Conservation (phyloP, 192 early-diverging fungal species). For the Anaeromyces robustus region DNA sequence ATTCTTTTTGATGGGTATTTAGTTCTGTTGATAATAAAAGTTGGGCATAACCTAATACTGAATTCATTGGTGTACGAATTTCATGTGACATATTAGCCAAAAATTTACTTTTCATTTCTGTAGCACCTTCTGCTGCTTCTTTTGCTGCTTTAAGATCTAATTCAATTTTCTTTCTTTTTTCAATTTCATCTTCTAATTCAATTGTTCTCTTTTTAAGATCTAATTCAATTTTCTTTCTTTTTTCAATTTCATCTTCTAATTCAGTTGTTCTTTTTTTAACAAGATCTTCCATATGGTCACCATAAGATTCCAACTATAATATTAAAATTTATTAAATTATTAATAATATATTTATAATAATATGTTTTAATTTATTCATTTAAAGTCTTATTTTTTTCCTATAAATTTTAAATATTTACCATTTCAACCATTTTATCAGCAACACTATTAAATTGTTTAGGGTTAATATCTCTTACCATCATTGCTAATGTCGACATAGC, state of each 20-base stretch:
- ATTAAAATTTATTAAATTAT: too few relatives aligned
- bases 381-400: too few relatives aligned
- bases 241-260: not conserved
- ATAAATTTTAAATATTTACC: not conserved
- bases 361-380: too few relatives aligned
- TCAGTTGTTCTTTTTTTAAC: not conserved
- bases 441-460: not conserved
- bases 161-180: not conserved
- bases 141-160: not conserved
- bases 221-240: not conserved
- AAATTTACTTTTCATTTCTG: conserved; percentile 18
- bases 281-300: not conserved
- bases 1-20: conserved; percentile 7
- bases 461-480: not conserved
- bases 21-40: conserved; percentile 9
- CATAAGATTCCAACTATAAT: not conserved
- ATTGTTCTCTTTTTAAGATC: not conserved
- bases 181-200: not conserved
- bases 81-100: conserved; percentile 71
- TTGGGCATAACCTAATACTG: conserved; percentile 9
- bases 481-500: not conserved
- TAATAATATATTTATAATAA: too few relatives aligned
- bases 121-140: conserved; percentile 1
- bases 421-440: not conserved
- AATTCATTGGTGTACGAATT: conserved; percentile 31